Evolutionary conservation across 176 grass and related monocot genomes (phyloP).

Genomic region (Bothriochloa decipiens): DNA sequence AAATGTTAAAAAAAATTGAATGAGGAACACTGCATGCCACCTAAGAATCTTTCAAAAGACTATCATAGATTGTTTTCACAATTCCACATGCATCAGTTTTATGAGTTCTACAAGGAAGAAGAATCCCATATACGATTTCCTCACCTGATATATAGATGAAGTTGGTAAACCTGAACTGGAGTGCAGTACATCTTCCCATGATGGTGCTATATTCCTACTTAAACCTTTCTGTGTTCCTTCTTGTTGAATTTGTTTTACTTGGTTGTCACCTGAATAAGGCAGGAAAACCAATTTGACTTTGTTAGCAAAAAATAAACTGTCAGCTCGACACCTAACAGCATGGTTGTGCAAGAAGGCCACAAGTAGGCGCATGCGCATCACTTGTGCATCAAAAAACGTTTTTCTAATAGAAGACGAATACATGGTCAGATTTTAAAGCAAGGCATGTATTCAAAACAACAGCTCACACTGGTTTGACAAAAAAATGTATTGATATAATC

Average conservation of each 20-base stretch:
- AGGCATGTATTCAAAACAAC: not conserved
- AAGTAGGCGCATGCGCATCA: not conserved
- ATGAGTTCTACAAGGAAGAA: not conserved
- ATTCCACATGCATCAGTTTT: not conserved
- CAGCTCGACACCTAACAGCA: conserved; percentile 4
- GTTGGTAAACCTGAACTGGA: conserved; percentile 52
- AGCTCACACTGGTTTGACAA: not conserved
- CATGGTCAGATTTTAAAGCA: not conserved
- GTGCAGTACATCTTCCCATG: conserved; percentile 90
- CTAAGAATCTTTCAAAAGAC: not conserved
- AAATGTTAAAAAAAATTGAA: conserved; percentile 8
- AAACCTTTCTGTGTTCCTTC: conserved; percentile 51
- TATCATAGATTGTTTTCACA: conserved; percentile 3
- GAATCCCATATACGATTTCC: not conserved
- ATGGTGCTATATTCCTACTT: conserved; percentile 52
- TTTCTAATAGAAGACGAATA: not conserved
- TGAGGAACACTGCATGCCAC: not conserved
- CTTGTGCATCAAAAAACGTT: conserved; percentile 1
- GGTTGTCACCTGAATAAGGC: conserved; percentile 52
- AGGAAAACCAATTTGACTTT: conserved; percentile 7
- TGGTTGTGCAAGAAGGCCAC: not conserved
- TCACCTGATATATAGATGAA: conserved; percentile 59
- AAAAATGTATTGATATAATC: not conserved
- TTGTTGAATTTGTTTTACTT: conserved; percentile 53
- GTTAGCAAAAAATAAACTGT: conserved; percentile 14